phyloP scores from a whole-genome alignment of 441 rosid species.

The Erodium trifolium region DNA sequence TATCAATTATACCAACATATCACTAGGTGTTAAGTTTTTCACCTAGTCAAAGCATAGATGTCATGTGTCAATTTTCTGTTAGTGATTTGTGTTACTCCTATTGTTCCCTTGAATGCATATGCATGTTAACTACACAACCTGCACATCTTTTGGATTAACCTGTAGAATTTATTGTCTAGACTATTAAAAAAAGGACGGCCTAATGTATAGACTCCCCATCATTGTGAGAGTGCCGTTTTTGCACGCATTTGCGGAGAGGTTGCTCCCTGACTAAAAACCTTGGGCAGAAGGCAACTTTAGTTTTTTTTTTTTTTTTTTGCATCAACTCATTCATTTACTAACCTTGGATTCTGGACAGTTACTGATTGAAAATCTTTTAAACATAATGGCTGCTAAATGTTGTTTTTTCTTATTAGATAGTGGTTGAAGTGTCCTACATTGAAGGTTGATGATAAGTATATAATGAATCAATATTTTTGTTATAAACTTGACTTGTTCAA shows the following conservation, averaged over 20 bases:
- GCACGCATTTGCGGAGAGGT: too few species aligned
- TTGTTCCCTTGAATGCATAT: background rate
- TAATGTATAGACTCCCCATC: too few species aligned
- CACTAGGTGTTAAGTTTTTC: background rate
- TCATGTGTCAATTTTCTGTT: background rate
- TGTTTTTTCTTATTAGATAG: background rate
- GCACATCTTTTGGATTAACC: background rate
- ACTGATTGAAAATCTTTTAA: background rate
- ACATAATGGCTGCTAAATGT: background rate
- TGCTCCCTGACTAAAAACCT: too few species aligned
- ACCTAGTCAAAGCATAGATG: background rate
- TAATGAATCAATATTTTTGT: too few species aligned
- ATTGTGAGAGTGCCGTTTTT: too few species aligned
- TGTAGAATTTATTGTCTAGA: background rate
- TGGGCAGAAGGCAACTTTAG: background rate
- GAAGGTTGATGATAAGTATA: too few species aligned
- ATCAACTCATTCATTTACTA: background rate
- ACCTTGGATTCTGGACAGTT: background rate
- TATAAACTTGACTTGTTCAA: background rate
- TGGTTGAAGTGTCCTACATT: too few species aligned
- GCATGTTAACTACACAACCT: background rate
- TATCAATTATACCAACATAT: background rate
- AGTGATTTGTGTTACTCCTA: background rate
- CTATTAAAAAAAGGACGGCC: background rate
- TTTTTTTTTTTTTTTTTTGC: background rate